phyloP scores from a whole-genome alignment of 306 rosid genomes.

The Castanea mollissima region DNA sequence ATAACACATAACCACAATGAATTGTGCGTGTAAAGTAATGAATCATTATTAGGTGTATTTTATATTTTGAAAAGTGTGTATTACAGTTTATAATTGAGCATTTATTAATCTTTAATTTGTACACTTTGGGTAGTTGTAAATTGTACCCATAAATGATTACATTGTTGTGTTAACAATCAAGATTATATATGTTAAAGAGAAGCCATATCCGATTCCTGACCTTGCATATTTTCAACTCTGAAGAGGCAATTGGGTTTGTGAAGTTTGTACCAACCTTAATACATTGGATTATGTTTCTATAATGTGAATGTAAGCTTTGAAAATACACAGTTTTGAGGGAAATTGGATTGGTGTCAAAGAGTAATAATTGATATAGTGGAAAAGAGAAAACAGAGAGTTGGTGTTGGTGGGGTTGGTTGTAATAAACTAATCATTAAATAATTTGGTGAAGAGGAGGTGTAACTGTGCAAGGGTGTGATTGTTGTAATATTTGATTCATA shows the following conservation, averaged over 20 bases:
- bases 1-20: too few relatives aligned
- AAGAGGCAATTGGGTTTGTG: neutral
- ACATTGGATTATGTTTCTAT: neutral
- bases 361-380: conserved; percentile 14
- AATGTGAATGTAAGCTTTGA: neutral
- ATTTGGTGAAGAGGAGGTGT: conserved; percentile 52
- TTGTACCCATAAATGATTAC: too few relatives aligned
- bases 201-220: neutral
- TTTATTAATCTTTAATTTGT: too few relatives aligned
- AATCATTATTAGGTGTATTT: too few relatives aligned
- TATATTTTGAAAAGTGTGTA: too few relatives aligned
- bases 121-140: too few relatives aligned
- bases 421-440: conserved; percentile 33
- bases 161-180: neutral
- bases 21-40: too few relatives aligned
- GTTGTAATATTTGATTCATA: conserved; percentile 27
- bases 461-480: conserved; percentile 6
- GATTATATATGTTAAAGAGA: neutral
- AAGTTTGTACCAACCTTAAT: too few relatives aligned
- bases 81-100: too few relatives aligned
- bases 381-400: neutral
- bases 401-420: conserved; percentile 30
- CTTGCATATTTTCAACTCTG: neutral
- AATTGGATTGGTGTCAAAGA: conserved; percentile 17
- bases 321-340: neutral